phyloP scores from a whole-genome alignment of 306 rosid genomes.

The Cajanus cajan region DNA sequence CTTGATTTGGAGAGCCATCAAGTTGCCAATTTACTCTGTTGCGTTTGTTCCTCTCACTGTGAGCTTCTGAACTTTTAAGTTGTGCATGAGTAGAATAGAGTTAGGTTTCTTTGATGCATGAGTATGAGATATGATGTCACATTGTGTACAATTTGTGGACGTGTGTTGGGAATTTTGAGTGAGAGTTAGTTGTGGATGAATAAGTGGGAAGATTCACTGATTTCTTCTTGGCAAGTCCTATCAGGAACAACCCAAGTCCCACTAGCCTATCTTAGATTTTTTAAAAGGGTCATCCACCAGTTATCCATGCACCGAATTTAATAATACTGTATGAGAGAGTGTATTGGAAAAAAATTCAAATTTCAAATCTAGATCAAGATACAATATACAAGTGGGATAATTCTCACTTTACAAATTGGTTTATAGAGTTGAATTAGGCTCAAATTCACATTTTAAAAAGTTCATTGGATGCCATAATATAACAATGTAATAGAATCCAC shows the following conservation, averaged over 20 bases:
- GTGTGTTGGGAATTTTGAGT: neutral
- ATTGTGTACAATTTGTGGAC: neutral
- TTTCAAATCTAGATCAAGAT: too few relatives aligned
- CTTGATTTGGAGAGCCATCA: conserved; percentile 84
- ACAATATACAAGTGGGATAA: too few relatives aligned
- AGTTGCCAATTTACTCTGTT: conserved; percentile 88
- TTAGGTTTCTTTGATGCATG: neutral
- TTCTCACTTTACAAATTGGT: too few relatives aligned
- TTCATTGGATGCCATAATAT: neutral
- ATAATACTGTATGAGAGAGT: too few relatives aligned
- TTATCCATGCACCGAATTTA: too few relatives aligned
- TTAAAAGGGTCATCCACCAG: too few relatives aligned
- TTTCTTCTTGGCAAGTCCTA: neutral
- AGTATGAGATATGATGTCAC: neutral
- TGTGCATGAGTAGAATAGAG: neutral
- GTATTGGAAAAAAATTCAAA: too few relatives aligned
- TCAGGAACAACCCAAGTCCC: too few relatives aligned
- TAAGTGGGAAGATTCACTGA: neutral
- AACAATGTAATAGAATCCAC: neutral
- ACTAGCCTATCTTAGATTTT: too few relatives aligned
- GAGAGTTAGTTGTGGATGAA: neutral
- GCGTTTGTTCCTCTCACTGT: conserved; percentile 90
- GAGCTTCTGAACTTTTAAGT: conserved; percentile 29
- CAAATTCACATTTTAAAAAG: too few relatives aligned
- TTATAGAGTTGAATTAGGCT: too few relatives aligned